Evolutionary conservation across 2,329 filamentous ascomycete species (phyloP), one percentile per base, ranked within the genome.

Genomic region (Alternaria sp.): DNA sequence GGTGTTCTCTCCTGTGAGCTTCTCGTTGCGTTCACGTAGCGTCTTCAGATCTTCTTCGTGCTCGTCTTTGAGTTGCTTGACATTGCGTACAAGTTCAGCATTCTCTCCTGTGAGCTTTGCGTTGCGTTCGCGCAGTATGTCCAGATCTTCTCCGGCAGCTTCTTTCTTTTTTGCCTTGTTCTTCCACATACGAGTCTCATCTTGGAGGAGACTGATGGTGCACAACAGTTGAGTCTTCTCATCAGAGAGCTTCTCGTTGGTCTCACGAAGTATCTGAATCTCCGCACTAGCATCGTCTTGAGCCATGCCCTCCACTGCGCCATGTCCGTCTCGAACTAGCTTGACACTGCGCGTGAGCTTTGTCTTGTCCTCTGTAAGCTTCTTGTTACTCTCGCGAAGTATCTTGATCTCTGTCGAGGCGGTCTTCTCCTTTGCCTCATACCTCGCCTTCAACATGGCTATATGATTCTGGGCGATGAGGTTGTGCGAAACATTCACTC

Each of bases 401-500:
- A 61, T 25, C 44, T 40, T 43, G 19, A 57, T 57, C 8, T 61
- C 58, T 12, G 58, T 57, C 15, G n/a, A 57, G 15, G 44, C 47
- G 5, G 23, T 25, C 23, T 61, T 53, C 26, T 44, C 44, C 11
- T 50, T 23, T 21, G 45, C 52, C 12, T 57, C 30, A 8, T 32
- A 53, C 45, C 23, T 56, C 13, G 23, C 58, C 25, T 57, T 60
- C 51, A 46, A 17, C 32, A 56, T 49, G 9, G 51, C 50, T 3
- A 60, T 30, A 23, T 60, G 43, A n/a, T 44, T 21, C 23, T 30
- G 30, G 7, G 49, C 30, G 3, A 60, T 44, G 30, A 19, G 5
- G 1, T 30, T 46, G 11, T 49, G 52, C 17, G 23, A 28, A 13
- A 19, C 10, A 2, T 44, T 23, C 12, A 45, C 47, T 15, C 32